Conservation (phyloP, 495 filamentous ascomycete species). For the Penicillium manginii region DNA sequence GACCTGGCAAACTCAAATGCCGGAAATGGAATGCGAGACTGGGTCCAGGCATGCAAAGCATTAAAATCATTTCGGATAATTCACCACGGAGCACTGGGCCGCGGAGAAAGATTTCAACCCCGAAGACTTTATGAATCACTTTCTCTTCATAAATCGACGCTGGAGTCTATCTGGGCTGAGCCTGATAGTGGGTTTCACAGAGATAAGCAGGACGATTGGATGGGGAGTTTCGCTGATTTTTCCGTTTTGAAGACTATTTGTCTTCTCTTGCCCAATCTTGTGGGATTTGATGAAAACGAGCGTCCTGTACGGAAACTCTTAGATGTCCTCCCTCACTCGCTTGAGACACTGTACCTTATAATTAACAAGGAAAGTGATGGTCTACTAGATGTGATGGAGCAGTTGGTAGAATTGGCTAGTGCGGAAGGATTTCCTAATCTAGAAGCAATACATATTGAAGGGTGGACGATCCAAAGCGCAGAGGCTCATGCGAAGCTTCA, state of each 20-base stretch:
- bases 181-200: not conserved
- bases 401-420: not conserved
- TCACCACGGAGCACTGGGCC: not conserved
- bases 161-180: not conserved
- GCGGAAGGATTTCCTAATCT: not conserved
- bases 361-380: not conserved
- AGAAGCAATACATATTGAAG: not conserved
- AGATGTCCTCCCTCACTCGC: not conserved
- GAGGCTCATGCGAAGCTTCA: not conserved
- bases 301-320: not conserved
- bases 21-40: constrained; percentile 1
- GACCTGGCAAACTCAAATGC: not conserved
- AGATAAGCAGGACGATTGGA: not conserved
- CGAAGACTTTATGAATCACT: not conserved
- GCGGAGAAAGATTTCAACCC: not conserved
- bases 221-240: not conserved
- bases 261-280: not conserved
- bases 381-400: not conserved
- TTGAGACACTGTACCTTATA: not conserved
- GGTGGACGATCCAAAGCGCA: not conserved
- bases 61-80: not conserved
- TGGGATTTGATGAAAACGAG: not conserved
- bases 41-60: not conserved
- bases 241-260: not conserved
- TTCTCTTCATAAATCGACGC: not conserved